Base-by-base conservation (phyloP, 805 yeast species). In the Phaffomyces opuntiae region DNA sequence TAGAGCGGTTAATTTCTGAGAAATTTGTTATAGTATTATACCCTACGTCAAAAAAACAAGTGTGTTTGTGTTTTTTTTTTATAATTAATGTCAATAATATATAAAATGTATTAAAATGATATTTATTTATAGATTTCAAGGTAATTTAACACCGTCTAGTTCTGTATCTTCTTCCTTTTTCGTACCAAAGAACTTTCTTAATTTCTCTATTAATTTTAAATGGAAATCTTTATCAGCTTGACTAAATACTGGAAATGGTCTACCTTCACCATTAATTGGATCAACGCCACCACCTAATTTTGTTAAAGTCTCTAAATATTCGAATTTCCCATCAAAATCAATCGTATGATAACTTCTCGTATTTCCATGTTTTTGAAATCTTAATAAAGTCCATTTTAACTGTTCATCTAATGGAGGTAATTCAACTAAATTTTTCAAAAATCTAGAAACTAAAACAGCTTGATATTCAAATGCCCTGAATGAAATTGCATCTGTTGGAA, bases 401-500 rank as follows among this genome's bases (percentile, higher is more conserved):
- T 66, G 70, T 19, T 60, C 63, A 39, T 59, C 47, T 3, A 41
- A 29, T 2, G 57, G 36, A 7, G 73, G 73, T 14, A 68, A 47
- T 13, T 46, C 43, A 5, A 63, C 51, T 40, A 62, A 54, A 3
- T 65, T 67, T 0, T 63, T 50, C 17, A 60, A 54, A 29, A 58
- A 59, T 39, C 70, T 50, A 2, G 70, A 56, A 0, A 64, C 65
- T 13, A 64, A 45, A 1, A 66, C 63, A 1, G 72, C 68, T 50
- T 70, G 75, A 53, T 61, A 69, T 49, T 70, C 74, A 53, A 65
- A 70, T 2, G 63, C 67, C 39, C 69, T 57, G 51, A 69, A 68
- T 0, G 70, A 62, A 25, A 70, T 56, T 2, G 69, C 72, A 33
- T 67, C 70, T 1, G 62, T 57, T 40, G 69, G 66, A 5, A 63